A percentile compares a stretch with the other conserved stretches of the same genome.
These are phyloP conservation scores for Psidium friedrichsthalianum DNA, from an alignment of 345 rosid genomes.

Conservation along the genomic window DNA sequence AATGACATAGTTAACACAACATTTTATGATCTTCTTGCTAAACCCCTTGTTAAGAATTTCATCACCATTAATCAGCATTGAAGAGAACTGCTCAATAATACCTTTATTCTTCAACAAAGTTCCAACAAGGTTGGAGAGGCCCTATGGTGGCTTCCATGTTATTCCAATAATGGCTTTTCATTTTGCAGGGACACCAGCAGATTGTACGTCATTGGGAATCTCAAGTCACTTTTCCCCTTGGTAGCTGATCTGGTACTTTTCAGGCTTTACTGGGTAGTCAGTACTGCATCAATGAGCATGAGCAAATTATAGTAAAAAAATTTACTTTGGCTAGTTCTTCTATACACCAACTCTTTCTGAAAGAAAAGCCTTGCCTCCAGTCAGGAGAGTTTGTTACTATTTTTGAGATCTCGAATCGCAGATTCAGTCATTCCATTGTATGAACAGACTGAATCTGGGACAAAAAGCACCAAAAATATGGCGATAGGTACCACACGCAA, in stretches of 20 bases:
- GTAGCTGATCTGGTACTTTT: constrained; percentile 62
- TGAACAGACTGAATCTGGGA: not conserved
- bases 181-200: constrained; percentile 81
- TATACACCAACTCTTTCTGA: not conserved
- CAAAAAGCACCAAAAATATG: not conserved
- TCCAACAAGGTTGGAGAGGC: not conserved
- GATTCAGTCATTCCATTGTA: not conserved
- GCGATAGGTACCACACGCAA: not conserved
- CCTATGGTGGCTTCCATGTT: not conserved
- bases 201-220: constrained; percentile 73
- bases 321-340: not conserved
- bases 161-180: not conserved
- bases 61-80: not conserved
- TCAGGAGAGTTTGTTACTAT: not conserved
- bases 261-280: not conserved
- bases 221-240: constrained; percentile 51
- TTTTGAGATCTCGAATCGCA: not conserved
- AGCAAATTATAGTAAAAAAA: not conserved
- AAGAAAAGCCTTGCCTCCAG: not conserved
- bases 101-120: not conserved
- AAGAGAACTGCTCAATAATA: not conserved
- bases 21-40: not conserved
- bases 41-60: not conserved
- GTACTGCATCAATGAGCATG: not conserved
- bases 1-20: not conserved